These are phyloP conservation scores for Heterobasidion irregulare DNA, from an alignment of 1,284 basidiomycete genomes.

Conservation along the genomic window DNA sequence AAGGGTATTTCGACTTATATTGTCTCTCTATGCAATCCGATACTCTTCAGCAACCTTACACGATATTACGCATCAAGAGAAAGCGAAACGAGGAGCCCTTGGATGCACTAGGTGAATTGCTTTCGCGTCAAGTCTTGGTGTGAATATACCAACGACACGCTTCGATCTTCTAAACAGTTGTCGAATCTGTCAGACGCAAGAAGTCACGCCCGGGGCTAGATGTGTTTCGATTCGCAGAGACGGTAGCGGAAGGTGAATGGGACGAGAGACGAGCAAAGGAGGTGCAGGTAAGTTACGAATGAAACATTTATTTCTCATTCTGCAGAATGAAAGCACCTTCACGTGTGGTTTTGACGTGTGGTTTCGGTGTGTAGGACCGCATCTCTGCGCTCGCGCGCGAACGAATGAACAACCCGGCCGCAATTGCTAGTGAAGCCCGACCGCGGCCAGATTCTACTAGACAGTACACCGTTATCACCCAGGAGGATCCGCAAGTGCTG, in stretches of 20 bases:
- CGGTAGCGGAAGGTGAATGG: conserved; percentile 64
- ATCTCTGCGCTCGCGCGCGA: conserved; percentile 15
- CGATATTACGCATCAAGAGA: conserved; percentile 70
- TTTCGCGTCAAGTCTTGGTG: conserved; percentile 4
- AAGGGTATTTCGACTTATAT: neutral
- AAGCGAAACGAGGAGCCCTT: conserved; percentile 73
- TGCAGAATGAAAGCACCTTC: too few relatives aligned
- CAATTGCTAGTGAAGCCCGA: neutral
- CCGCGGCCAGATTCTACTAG: conserved; percentile 6
- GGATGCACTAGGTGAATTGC: conserved; percentile 50
- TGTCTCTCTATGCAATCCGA: neutral
- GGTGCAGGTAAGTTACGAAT: conserved; percentile 34
- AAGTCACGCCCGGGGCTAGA: conserved; percentile 50
- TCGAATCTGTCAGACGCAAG: conserved; percentile 56
- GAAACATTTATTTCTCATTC: neutral
- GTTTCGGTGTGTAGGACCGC: conserved; percentile 12
- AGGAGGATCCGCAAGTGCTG: conserved; percentile 10
- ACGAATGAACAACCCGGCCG: conserved; percentile 1
- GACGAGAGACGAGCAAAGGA: conserved; percentile 43
- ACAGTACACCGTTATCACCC: conserved; percentile 23
- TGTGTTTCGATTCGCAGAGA: conserved; percentile 72
- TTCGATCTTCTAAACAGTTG: conserved; percentile 31
- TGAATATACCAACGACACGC: too few relatives aligned
- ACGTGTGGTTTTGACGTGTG: neutral
- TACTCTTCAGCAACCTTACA: conserved; percentile 34